Percentiles rank a stretch among this genome's conserved stretches.
Evolutionary conservation across 768 basidiomycete species (phyloP).

Genomic region (Termitomyces bulborhizus): DNA sequence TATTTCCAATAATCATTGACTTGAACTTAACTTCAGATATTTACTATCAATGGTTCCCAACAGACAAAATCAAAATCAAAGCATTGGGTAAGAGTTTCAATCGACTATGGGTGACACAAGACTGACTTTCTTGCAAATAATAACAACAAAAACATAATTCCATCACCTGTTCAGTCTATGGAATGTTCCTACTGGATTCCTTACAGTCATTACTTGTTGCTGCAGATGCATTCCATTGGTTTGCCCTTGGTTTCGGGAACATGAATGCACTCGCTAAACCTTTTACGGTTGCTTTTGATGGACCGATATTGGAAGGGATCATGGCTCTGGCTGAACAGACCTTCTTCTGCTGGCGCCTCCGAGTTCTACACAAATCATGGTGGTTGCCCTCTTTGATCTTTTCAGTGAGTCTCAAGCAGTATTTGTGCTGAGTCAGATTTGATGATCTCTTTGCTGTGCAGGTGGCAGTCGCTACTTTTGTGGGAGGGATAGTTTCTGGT

Average conservation of each 20-base stretch:
- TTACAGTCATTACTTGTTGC: not conserved
- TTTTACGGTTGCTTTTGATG: not conserved
- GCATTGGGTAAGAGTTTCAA: not conserved
- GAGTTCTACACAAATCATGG: not conserved
- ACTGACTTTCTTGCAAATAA: no score
- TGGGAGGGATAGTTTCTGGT: slow-evolving; percentile 2
- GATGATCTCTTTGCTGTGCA: not conserved
- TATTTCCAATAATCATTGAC: not conserved
- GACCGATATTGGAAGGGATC: not conserved
- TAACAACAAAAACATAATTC: not conserved
- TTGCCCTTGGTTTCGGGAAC: not conserved
- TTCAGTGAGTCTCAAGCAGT: not conserved
- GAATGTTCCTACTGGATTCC: not conserved
- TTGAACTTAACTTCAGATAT: not conserved
- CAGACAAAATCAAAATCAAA: not conserved
- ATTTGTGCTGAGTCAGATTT: not conserved
- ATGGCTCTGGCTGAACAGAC: not conserved
- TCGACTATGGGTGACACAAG: not conserved
- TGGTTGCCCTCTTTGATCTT: not conserved
- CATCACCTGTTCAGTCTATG: not conserved
- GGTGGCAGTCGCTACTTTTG: not conserved
- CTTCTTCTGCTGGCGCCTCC: not conserved
- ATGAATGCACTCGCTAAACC: not conserved
- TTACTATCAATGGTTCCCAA: not conserved
- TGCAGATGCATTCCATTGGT: not conserved